Conservation (phyloP, 495 filamentous ascomycete genomes). For the Glarea lozoyensis region DNA sequence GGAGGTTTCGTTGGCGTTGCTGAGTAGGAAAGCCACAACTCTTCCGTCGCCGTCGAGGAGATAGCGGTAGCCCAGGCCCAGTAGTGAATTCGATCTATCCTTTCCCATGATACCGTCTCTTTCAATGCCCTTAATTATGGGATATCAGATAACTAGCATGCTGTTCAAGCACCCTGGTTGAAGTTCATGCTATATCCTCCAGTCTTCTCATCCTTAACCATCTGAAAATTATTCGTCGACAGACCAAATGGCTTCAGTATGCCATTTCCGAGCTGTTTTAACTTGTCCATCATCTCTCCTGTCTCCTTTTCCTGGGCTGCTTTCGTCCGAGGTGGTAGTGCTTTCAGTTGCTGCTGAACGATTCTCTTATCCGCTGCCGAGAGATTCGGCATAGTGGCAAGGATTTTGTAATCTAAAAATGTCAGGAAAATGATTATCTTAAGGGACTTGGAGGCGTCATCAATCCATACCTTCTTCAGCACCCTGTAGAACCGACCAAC, state of each 20-base stretch:
- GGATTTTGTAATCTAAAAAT: slow-evolving; percentile 47
- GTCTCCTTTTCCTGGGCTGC: slow-evolving; percentile 77
- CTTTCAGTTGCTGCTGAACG: slow-evolving; percentile 53
- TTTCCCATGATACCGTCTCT: too few relatives aligned
- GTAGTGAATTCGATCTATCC: too few relatives aligned
- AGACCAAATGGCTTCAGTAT: slow-evolving; percentile 89
- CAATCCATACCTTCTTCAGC: slow-evolving; percentile 52
- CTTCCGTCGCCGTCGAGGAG: too few relatives aligned
- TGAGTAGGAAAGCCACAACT: too few relatives aligned
- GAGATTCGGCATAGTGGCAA: slow-evolving; percentile 49
- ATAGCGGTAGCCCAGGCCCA: too few relatives aligned
- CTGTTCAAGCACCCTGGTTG: slow-evolving; percentile 32
- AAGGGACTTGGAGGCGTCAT: too few relatives aligned
- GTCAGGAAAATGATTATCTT: neutral
- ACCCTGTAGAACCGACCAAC: slow-evolving; percentile 75
- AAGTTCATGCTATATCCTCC: slow-evolving; percentile 94
- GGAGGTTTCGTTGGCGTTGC: too few relatives aligned
- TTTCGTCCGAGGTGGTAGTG: slow-evolving; percentile 58
- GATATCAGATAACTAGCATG: too few relatives aligned
- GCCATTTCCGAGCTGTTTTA: slow-evolving; percentile 89
- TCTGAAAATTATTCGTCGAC: slow-evolving; percentile 87
- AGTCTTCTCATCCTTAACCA: slow-evolving; percentile 79
- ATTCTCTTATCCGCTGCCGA: slow-evolving; percentile 53
- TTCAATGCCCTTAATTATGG: too few relatives aligned
- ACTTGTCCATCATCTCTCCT: slow-evolving; percentile 91